A percentile compares a stretch with the other conserved stretches of the same genome.
These are phyloP conservation scores for Ophiognomonia clavigignenti-juglandacearum DNA, from an alignment of 2,329 filamentous ascomycete species.

Conservation along the genomic window DNA sequence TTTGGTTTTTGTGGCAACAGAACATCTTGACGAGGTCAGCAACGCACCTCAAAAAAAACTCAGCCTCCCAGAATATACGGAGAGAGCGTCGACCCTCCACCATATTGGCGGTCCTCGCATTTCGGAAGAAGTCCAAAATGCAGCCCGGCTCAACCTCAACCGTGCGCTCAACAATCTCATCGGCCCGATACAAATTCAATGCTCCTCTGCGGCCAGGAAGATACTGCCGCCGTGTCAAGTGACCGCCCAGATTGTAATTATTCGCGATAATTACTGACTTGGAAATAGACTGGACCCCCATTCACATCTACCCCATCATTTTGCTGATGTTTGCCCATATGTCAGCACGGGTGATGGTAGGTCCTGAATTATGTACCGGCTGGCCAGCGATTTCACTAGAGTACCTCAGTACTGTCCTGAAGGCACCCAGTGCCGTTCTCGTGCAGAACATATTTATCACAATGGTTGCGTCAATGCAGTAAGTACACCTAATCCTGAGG, in stretches of 20 bases:
- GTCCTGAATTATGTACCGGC: constrained; percentile 16
- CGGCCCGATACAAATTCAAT: constrained; percentile 1
- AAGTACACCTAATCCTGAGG: not conserved
- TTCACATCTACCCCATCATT: constrained; percentile 1
- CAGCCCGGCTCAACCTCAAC: constrained; percentile 2
- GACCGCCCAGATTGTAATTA: no score
- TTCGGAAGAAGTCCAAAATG: constrained; percentile 5
- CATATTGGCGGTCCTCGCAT: not conserved
- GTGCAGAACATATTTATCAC: constrained; percentile 19
- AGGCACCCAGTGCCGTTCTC: constrained; percentile 16
- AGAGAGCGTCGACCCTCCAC: not conserved
- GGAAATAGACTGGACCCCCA: not conserved
- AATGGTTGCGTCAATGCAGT: constrained; percentile 19
- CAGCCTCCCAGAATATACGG: constrained; percentile 1
- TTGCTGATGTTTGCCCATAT: constrained; percentile 7
- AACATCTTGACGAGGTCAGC: constrained; percentile 3
- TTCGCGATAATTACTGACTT: no score
- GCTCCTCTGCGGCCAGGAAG: not conserved
- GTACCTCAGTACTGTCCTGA: constrained; percentile 17
- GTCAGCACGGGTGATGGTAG: constrained; percentile 21
- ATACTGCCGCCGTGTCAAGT: not conserved
- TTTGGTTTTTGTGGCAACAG: not conserved
- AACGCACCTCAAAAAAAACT: constrained; percentile 2
- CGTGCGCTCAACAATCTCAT: not conserved
- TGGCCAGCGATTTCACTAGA: constrained; percentile 16